phyloP scores from a whole-genome alignment of 768 basidiomycete genomes.

The Termitomyces bulborhizus region DNA sequence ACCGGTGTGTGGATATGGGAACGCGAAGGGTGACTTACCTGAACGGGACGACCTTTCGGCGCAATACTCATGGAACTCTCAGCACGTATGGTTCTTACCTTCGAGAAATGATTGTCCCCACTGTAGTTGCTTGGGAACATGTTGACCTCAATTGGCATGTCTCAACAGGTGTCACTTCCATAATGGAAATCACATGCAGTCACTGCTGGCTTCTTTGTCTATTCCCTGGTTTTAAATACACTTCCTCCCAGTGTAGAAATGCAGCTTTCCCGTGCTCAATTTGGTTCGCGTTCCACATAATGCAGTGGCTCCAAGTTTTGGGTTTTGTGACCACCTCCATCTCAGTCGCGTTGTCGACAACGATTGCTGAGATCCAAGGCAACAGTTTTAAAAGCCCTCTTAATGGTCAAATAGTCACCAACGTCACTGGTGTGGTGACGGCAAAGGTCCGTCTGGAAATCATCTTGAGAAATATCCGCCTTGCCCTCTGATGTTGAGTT shows the following conservation, averaged over 20 bases:
- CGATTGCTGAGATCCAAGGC: conserved; percentile 50
- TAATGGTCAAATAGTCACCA: conserved; percentile 34
- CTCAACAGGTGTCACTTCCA: background rate
- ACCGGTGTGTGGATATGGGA: background rate
- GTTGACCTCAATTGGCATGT: background rate
- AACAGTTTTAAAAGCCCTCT: conserved; percentile 40
- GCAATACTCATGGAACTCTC: background rate
- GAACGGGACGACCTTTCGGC: background rate
- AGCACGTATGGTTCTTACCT: background rate
- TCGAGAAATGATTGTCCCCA: background rate
- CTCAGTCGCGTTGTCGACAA: conserved; percentile 24
- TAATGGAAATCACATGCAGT: conserved; percentile 14
- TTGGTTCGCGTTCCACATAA: conserved; percentile 11
- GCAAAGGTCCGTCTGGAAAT: conserved; percentile 35
- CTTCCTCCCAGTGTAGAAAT: background rate
- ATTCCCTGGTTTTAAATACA: conserved; percentile 3
- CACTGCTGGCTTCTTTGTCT: conserved; percentile 3
- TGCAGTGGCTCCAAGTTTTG: conserved; percentile 26
- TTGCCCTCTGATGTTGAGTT: background rate
- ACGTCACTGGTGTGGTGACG: conserved; percentile 45
- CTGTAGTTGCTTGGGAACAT: background rate
- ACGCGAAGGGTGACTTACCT: background rate
- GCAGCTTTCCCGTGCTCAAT: background rate
- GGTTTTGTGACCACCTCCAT: conserved; percentile 23
- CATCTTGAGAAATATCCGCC: background rate